phyloP scores from a whole-genome alignment of 2,329 filamentous ascomycete genomes.

The Claviceps quebecensis region DNA sequence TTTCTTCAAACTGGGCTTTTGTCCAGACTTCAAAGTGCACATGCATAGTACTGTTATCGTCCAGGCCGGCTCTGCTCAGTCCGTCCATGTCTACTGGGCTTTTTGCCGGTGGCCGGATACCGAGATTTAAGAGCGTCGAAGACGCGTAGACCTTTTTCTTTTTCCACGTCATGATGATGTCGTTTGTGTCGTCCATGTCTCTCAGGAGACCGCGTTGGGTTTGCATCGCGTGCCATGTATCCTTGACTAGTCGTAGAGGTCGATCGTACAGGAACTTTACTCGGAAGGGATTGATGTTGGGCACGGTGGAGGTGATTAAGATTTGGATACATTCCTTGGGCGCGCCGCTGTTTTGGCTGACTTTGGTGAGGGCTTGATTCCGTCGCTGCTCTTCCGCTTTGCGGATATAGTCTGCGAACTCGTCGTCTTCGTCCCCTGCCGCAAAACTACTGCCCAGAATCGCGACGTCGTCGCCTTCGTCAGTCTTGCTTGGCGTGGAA shows the following conservation, averaged over 20 bases:
- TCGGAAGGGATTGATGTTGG: conserved; percentile 39
- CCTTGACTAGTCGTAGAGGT: conserved; percentile 49
- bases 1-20: conserved; percentile 39
- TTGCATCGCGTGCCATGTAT: conserved; percentile 56
- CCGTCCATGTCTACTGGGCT: conserved; percentile 28
- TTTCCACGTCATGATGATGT: conserved; percentile 69
- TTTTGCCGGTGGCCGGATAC: conserved; percentile 33
- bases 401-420: conserved; percentile 31
- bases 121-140: conserved; percentile 58
- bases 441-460: conserved; percentile 12
- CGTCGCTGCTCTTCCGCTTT: conserved; percentile 22
- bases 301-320: conserved; percentile 48
- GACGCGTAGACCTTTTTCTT: conserved; percentile 57
- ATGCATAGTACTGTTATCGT: conserved; percentile 32
- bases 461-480: conserved; percentile 12
- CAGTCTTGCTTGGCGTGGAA: conserved; percentile 4
- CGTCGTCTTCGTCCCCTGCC: conserved; percentile 23
- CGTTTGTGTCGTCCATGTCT: conserved; percentile 27
- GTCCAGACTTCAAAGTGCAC: conserved; percentile 73
- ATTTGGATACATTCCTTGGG: conserved; percentile 17
- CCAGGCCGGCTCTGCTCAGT: conserved; percentile 28
- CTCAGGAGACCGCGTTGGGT: conserved; percentile 23
- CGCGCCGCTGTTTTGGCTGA: conserved; percentile 6
- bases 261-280: conserved; percentile 55
- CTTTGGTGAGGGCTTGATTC: conserved; percentile 11